Evolutionary conservation across 2,329 filamentous ascomycete genomes (phyloP), one percentile per base, ranked within the genome.

Genomic region (Aspergillus cejpii): DNA sequence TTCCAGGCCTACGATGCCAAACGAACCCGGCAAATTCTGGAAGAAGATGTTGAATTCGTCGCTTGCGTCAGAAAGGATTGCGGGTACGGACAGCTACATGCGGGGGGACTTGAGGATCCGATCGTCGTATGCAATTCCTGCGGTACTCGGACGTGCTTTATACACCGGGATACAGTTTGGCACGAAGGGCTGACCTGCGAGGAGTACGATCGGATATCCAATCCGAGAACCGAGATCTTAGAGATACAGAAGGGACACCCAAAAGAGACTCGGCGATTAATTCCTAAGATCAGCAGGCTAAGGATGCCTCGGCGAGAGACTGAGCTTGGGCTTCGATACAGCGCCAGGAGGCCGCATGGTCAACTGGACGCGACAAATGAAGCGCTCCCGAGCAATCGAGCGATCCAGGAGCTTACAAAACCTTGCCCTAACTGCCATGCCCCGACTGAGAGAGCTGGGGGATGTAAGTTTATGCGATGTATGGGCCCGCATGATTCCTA

Each of bases 391-490:
- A 50, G 43, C 11, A 39, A 15, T 36, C 37, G 31, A 17, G 44
- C 34, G 20, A 50, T 50, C n/a, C 38, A 41, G 2, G 27, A 47
- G 33, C 44, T 20, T 8, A 39, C 46, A 12, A 44, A 44, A 23
- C 31, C 48, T 14, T 53, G 50, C 28, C 52, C 48, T 37, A 33
- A 33, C 19, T 53, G 48, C 34, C 33, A 48, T 38, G 45, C 28
- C 1, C 42, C 48, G 5, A 51, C 42, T 5, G 52, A 51, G 19
- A 43, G 36, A 36, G 37, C 34, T 33, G 50, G 51, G 6, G 50
- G 51, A 5, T 46, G 47, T 34, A 54, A 54, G 21, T 40, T 51
- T 38, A 54, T 52, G 44, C 39, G 33, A 39, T 54, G 52, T 54
- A 49, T 8, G 50, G 44, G 24, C 34, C 28, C 15, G 20, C 8